These are phyloP conservation scores for Meyerozyma guilliermondii DNA, from an alignment of 1,139 yeast genomes.

Conservation along the genomic window DNA sequence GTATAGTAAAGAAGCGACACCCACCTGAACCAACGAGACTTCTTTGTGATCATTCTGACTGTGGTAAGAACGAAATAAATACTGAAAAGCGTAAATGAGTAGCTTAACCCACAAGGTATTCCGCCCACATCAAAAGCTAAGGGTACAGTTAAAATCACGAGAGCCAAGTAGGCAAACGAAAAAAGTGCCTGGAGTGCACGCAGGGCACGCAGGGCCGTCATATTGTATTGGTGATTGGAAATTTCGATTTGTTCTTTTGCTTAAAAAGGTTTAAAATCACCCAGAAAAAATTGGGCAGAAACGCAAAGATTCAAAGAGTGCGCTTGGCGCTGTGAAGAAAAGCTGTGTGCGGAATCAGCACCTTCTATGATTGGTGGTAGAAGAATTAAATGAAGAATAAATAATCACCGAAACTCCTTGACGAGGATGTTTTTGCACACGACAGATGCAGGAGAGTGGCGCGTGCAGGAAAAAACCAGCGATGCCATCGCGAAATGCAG, in stretches of 20 bases:
- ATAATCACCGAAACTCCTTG: neutral
- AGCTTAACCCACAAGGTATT: conserved; percentile 79
- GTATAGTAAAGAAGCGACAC: conserved; percentile 64
- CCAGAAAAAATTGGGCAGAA: neutral
- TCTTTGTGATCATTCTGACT: conserved; percentile 51
- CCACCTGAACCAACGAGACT: conserved; percentile 44
- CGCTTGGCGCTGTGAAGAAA: neutral
- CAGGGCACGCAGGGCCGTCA: conserved; percentile 1
- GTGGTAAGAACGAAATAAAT: conserved; percentile 73
- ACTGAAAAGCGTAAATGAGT: conserved; percentile 67
- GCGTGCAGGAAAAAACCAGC: no score
- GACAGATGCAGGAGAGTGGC: neutral
- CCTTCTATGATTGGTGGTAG: neutral
- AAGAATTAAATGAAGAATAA: neutral
- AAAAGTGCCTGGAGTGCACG: conserved; percentile 12
- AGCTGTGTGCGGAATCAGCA: neutral
- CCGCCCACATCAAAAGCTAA: conserved; percentile 97
- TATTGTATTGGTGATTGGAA: neutral
- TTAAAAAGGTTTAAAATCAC: neutral
- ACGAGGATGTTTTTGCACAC: conserved; percentile 1
- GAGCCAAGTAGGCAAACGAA: conserved; percentile 55
- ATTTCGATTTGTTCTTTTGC: neutral
- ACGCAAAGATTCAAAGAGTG: neutral
- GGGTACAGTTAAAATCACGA: conserved; percentile 81
- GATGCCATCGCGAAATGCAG: neutral